Percentiles rank a stretch among this genome's conserved stretches.
These are phyloP conservation scores for Neonectria coccinea DNA, from an alignment of 2,329 filamentous ascomycete species.

Conservation along the genomic window DNA sequence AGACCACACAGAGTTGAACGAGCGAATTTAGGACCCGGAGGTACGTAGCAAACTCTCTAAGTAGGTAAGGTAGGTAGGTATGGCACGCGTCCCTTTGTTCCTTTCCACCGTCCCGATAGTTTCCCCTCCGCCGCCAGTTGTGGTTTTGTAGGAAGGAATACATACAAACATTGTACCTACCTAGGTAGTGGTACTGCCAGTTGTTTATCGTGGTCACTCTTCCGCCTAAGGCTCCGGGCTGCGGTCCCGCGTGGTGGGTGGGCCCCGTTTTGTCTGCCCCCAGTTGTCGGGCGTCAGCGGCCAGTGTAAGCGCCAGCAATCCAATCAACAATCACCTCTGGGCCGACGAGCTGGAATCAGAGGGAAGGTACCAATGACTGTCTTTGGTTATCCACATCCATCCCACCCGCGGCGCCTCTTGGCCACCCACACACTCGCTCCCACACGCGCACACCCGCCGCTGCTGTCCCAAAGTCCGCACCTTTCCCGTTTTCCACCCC, in stretches of 20 bases:
- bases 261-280: constrained; percentile 1
- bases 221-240: constrained; percentile 4
- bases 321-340: constrained; percentile 12
- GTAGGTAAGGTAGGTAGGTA: too few species aligned
- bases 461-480: constrained; percentile 6
- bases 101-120: constrained; percentile 5
- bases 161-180: not conserved
- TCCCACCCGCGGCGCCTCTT: constrained; percentile 3
- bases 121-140: constrained; percentile 6
- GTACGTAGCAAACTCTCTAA: not conserved
- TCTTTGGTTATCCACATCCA: not conserved
- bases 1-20: constrained; percentile 19
- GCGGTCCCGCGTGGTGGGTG: constrained; percentile 8
- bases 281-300: constrained; percentile 1
- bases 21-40: constrained; percentile 16
- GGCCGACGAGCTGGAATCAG: constrained; percentile 18
- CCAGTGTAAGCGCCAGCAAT: constrained; percentile 18
- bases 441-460: constrained; percentile 18
- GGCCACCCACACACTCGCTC: constrained; percentile 2
- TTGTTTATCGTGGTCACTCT: not conserved
- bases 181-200: too few species aligned
- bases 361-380: constrained; percentile 19
- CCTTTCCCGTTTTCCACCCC: constrained; percentile 9
- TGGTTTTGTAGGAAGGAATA: not conserved
- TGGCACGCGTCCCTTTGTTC: constrained; percentile 1